Percentiles rank a stretch among this genome's conserved stretches.
Conservation (phyloP, 768 basidiomycete genomes). For the Cyclocybe cylindracea region DNA sequence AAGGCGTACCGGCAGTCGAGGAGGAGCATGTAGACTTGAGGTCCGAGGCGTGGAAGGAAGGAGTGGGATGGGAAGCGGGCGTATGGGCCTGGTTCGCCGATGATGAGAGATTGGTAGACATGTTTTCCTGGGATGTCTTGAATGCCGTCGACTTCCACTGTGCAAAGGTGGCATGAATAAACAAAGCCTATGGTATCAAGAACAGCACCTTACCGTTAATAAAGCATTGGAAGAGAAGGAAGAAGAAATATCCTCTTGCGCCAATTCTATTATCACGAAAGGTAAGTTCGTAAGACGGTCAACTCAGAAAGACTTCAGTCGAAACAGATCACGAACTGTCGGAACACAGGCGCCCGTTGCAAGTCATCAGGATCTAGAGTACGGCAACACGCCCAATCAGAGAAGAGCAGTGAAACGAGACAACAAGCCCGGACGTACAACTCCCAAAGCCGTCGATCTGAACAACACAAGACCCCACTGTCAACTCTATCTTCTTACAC, state of each 20-base stretch:
- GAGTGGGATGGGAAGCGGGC: constrained; percentile 84
- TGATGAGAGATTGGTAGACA: constrained; percentile 67
- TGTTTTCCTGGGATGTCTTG: constrained; percentile 63
- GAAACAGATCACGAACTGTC: constrained; percentile 43
- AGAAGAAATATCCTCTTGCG: constrained; percentile 86
- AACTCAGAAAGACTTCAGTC: not conserved
- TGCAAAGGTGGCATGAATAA: not conserved
- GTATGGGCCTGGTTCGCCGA: constrained; percentile 77
- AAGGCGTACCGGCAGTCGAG: constrained; percentile 76
- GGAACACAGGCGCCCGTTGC: constrained; percentile 72
- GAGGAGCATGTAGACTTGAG: constrained; percentile 71
- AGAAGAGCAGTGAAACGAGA: not conserved
- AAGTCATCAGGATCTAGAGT: constrained; percentile 77
- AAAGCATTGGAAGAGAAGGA: constrained; percentile 92
- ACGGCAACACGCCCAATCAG: not conserved
- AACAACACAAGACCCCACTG: not conserved
- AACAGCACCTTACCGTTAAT: constrained; percentile 55
- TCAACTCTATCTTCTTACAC: not conserved
- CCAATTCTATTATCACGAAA: constrained; percentile 62
- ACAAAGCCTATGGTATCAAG: not conserved
- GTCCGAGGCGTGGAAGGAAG: constrained; percentile 77
- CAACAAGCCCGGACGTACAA: constrained; percentile 47
- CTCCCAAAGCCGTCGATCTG: constrained; percentile 84
- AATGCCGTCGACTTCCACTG: constrained; percentile 75
- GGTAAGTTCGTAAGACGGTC: not conserved